Percentiles rank a stretch among this genome's conserved stretches.
phyloP scores from a whole-genome alignment of 257 asterid species.

The Ilex aquifolium region DNA sequence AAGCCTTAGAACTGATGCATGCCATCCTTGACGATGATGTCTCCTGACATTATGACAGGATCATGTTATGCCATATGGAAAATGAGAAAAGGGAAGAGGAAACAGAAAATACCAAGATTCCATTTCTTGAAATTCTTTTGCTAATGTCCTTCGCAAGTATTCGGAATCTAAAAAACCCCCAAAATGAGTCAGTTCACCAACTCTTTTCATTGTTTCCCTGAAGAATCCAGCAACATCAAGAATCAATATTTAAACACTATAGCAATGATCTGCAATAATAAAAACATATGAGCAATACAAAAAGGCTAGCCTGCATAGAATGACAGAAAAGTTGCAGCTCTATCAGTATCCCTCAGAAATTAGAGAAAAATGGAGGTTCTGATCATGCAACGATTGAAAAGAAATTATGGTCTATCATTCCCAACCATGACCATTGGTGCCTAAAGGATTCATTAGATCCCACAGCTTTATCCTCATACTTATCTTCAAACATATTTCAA shows the following conservation, averaged over 20 bases:
- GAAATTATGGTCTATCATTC: neutral
- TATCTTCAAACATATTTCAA: no score
- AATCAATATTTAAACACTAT: neutral
- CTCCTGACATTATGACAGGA: no score
- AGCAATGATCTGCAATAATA: no score
- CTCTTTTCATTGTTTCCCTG: constrained; percentile 73
- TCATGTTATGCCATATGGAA: neutral
- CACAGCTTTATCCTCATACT: no score
- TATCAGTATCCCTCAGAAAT: no score
- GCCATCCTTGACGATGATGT: no score
- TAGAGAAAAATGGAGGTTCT: no score
- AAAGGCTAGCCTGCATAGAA: neutral
- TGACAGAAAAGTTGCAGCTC: neutral
- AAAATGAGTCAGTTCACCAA: constrained; percentile 59
- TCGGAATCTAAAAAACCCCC: constrained; percentile 86
- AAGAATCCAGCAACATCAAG: constrained; percentile 8
- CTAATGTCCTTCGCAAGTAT: constrained; percentile 70
- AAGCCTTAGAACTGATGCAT: no score
- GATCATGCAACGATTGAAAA: no score
- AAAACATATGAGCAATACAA: neutral
- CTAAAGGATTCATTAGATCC: no score
- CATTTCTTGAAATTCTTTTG: constrained; percentile 74
- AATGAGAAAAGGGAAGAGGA: constrained; percentile 6
- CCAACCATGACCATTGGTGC: neutral
- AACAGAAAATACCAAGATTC: constrained; percentile 50